A percentile compares a stretch with the other conserved stretches of the same genome.
These are phyloP conservation scores for Erigeron canadensis DNA, from an alignment of 129 eudicot genomes.

Conservation along the genomic window DNA sequence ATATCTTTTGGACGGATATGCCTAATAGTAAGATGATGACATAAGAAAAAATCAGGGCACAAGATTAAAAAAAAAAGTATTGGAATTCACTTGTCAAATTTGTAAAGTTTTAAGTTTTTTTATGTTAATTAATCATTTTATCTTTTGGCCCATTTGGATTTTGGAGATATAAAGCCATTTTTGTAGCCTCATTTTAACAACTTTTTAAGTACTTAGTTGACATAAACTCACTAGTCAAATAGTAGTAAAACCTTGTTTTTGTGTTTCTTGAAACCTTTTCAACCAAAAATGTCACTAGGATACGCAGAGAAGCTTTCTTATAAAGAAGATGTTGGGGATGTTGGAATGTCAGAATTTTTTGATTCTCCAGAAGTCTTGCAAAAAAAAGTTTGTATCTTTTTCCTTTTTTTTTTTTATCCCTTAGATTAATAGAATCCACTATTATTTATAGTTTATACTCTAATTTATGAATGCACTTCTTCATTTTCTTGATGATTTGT, in stretches of 20 bases:
- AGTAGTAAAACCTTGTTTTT: neutral
- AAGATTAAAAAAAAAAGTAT: too few species aligned
- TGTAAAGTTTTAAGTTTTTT: too few species aligned
- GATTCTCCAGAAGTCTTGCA: conserved; percentile 44
- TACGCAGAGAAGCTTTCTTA: conserved; percentile 63
- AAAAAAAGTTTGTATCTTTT: conserved; percentile 38
- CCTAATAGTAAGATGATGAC: too few species aligned
- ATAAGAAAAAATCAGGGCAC: too few species aligned
- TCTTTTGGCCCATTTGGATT: conserved; percentile 14
- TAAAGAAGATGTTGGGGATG: conserved; percentile 61
- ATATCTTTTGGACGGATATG: too few species aligned
- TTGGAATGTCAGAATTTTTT: conserved; percentile 60
- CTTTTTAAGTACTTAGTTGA: neutral
- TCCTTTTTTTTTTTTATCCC: neutral
- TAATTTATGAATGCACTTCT: too few species aligned
- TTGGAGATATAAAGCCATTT: neutral
- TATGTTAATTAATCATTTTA: too few species aligned
- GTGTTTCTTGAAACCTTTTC: neutral
- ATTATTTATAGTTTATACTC: neutral
- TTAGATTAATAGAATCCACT: neutral
- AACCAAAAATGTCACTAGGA: conserved; percentile 52
- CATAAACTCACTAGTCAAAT: neutral
- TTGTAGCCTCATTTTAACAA: conserved; percentile 1
- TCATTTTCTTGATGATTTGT: neutral
- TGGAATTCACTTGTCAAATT: too few species aligned